phyloP scores from a whole-genome alignment of 495 filamentous ascomycete genomes.

The Pseudevernia furfuracea region DNA sequence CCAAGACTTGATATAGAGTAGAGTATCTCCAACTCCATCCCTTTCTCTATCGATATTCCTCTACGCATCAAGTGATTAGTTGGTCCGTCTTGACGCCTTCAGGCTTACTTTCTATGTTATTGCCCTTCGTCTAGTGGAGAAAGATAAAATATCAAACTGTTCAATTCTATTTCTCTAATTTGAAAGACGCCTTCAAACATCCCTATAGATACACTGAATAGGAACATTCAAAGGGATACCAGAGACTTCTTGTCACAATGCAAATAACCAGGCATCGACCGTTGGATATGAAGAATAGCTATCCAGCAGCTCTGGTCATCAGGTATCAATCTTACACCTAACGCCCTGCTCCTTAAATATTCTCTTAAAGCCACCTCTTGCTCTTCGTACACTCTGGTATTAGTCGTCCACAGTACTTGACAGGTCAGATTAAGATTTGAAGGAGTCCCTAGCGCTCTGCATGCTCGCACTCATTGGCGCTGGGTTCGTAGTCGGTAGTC shows the following conservation, averaged over 20 bases:
- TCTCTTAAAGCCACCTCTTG: neutral
- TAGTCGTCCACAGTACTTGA: neutral
- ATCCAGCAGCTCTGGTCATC: slow-evolving; percentile 15
- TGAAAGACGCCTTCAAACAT: neutral
- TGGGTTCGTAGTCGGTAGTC: slow-evolving; percentile 60
- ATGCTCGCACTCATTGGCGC: slow-evolving; percentile 81
- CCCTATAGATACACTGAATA: slow-evolving; percentile 17
- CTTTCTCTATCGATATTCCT: too few species aligned
- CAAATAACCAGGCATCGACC: slow-evolving; percentile 8
- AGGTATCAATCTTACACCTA: slow-evolving; percentile 2
- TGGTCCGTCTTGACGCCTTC: too few species aligned
- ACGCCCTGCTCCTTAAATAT: slow-evolving; percentile 12
- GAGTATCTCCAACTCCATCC: too few species aligned
- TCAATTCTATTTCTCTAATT: neutral
- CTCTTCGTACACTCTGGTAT: neutral
- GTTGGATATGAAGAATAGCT: slow-evolving; percentile 9
- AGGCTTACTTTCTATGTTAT: too few species aligned
- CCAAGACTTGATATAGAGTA: neutral
- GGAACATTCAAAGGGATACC: neutral
- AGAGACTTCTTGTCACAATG: neutral
- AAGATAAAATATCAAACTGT: neutral
- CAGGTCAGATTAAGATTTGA: slow-evolving; percentile 42
- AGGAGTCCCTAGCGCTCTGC: slow-evolving; percentile 83
- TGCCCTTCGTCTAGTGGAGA: too few species aligned
- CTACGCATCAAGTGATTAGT: too few species aligned